Conservation (phyloP, 1,284 basidiomycete genomes). For the Prillingera fragicola region DNA sequence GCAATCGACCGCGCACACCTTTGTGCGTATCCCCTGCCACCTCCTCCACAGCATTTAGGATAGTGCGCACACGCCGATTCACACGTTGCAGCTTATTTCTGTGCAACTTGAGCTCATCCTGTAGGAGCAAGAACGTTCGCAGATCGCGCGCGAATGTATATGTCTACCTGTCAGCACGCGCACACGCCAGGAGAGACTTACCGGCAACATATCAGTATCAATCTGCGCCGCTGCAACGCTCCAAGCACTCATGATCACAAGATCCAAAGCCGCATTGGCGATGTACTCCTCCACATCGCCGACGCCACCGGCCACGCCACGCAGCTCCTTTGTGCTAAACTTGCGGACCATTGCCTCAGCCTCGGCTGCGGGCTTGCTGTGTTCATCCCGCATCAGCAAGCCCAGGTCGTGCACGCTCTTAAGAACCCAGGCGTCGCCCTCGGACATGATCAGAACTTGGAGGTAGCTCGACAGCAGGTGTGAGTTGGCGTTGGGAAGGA, state of each 20-base stretch:
- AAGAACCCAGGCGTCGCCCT: constrained; percentile 44
- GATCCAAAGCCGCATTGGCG: constrained; percentile 46
- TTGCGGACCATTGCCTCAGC: constrained; percentile 39
- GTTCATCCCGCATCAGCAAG: constrained; percentile 31
- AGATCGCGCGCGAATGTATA: constrained; percentile 47
- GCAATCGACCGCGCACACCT: constrained; percentile 34
- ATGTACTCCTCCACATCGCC: constrained; percentile 44
- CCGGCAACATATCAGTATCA: constrained; percentile 36
- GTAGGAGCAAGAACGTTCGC: constrained; percentile 36
- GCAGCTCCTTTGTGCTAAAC: constrained; percentile 45
- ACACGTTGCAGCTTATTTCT: constrained; percentile 21
- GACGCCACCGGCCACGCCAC: constrained; percentile 36
- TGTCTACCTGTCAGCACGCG: constrained; percentile 26
- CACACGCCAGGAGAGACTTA: constrained; percentile 18
- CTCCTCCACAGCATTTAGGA: constrained; percentile 27
- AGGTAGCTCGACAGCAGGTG: constrained; percentile 46
- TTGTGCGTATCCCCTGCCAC: constrained; percentile 37
- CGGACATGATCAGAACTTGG: constrained; percentile 49
- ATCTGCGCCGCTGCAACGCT: constrained; percentile 34
- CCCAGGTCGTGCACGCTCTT: constrained; percentile 41
- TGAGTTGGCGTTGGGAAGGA: constrained; percentile 29
- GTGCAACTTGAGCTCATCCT: constrained; percentile 27
- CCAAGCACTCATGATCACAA: constrained; percentile 45
- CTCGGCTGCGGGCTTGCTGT: constrained; percentile 27
- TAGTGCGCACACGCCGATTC: constrained; percentile 21